phyloP scores from a whole-genome alignment of 164 flowering plant genomes.

The Sedum album region DNA sequence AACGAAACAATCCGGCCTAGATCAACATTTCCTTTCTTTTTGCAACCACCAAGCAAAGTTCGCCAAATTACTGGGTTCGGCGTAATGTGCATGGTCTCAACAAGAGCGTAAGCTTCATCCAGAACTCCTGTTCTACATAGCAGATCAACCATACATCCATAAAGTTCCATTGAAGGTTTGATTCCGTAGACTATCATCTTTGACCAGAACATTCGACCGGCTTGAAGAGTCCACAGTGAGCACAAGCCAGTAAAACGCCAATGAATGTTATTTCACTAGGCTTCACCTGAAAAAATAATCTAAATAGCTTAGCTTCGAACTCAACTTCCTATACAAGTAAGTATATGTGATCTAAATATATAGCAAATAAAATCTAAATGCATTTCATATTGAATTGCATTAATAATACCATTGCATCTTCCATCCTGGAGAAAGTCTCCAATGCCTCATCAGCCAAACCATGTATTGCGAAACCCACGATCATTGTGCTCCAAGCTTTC shows the following conservation, averaged over 20 bases:
- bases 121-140: constrained; percentile 31
- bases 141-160: constrained; percentile 46
- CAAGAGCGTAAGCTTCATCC: constrained; percentile 26
- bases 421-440: constrained; percentile 25
- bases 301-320: neutral
- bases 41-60: constrained; percentile 33
- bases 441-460: constrained; percentile 42
- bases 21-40: constrained; percentile 18
- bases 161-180: constrained; percentile 40
- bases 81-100: constrained; percentile 23
- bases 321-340: neutral
- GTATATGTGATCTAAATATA: neutral
- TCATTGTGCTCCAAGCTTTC: constrained; percentile 43
- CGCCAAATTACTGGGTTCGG: constrained; percentile 37
- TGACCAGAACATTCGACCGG: constrained; percentile 28
- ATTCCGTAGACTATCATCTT: constrained; percentile 25
- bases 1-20: constrained; percentile 26
- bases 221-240: constrained; percentile 31
- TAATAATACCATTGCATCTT: constrained; percentile 25
- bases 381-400: neutral
- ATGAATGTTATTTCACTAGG: constrained; percentile 35
- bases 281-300: constrained; percentile 19
- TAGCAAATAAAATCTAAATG: neutral
- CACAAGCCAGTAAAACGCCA: constrained; percentile 45
- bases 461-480: constrained; percentile 35